Evolutionary conservation across 805 yeast genomes (phyloP), one percentile per base, ranked within the genome.

Genomic region (Candida tallmaniae): DNA sequence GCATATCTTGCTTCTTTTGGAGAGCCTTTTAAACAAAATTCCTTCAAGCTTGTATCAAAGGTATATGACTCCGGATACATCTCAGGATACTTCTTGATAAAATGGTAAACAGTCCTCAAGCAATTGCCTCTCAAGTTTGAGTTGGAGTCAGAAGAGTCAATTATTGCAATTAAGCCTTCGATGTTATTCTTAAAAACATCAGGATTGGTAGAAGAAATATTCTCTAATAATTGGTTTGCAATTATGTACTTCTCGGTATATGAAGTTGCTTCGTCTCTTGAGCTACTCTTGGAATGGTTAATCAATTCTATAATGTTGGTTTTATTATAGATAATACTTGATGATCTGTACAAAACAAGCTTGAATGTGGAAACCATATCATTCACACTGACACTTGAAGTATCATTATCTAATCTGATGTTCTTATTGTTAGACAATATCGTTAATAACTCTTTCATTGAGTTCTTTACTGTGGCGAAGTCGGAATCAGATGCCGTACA

Each of bases 1-100:
- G 89, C 71, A 50, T 79, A 83, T 47, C 69, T 76, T 0, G 90
- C 80, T 46, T 80, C 86, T 7, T 48, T 27, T 1, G 84, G 76
- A 2, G 73, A 56, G 0, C 90, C 90, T 1, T 49, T 45, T 0
- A 61, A 42, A 0, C 82, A 73, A 18, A 80, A 56, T 2, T 57
- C 51, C 28, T 65, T 58, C 31, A 86, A 52, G 10, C 61, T 56
- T 6, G 70, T 68, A 11, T 62, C 44, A 41, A 80, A 76, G 3
- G 47, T 48, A 7, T 60, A 64, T 15, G 66, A 64, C n/a, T 58
- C 55, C 3, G 77, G 71, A 13, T 74, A 57, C 21, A 64, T 58
- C 3, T 73, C 74, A 1, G 74, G 70, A 38, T 71, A 68, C 28
- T 70, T 70, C 34, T 69, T 67, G 19, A 74, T 65, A 36, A 80